Evolutionary conservation across 2,329 filamentous ascomycete species (phyloP).

Genomic region (Aspergillus awamori): DNA sequence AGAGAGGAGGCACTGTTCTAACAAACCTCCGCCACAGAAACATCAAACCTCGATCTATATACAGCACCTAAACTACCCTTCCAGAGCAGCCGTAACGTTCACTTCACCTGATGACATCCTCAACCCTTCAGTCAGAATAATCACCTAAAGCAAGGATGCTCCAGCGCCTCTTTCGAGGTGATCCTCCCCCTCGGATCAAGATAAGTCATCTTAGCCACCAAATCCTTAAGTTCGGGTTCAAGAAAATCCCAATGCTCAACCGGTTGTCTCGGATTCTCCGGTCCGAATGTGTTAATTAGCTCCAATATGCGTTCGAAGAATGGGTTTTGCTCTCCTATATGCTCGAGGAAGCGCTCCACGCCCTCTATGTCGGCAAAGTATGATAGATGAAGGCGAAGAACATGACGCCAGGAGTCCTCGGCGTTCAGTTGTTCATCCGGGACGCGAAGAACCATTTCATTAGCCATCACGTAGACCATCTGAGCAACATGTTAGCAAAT

Average conservation of each 20-base stretch:
- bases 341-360: constrained; percentile 44
- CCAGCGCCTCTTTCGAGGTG: constrained; percentile 36
- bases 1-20: too few species aligned
- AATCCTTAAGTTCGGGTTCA: constrained; percentile 38
- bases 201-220: constrained; percentile 34
- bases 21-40: too few species aligned
- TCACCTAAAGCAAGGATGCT: constrained; percentile 32
- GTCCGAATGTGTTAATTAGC: constrained; percentile 43
- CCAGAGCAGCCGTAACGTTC: too few species aligned
- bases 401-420: constrained; percentile 28
- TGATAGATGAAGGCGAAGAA: constrained; percentile 46
- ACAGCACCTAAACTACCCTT: too few species aligned
- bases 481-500: constrained; percentile 13
- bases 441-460: constrained; percentile 33
- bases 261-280: constrained; percentile 45
- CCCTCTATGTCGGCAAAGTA: constrained; percentile 44
- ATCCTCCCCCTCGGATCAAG: constrained; percentile 33
- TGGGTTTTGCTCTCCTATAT: constrained; percentile 45
- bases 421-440: constrained; percentile 25
- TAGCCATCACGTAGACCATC: constrained; percentile 35
- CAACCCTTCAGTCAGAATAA: too few species aligned
- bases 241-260: constrained; percentile 45
- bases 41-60: too few species aligned
- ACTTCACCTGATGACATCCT: too few species aligned
- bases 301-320: constrained; percentile 44